Evolutionary conservation across 2,329 filamentous ascomycete genomes (phyloP).

Genomic region (Phialocephala subalpina): DNA sequence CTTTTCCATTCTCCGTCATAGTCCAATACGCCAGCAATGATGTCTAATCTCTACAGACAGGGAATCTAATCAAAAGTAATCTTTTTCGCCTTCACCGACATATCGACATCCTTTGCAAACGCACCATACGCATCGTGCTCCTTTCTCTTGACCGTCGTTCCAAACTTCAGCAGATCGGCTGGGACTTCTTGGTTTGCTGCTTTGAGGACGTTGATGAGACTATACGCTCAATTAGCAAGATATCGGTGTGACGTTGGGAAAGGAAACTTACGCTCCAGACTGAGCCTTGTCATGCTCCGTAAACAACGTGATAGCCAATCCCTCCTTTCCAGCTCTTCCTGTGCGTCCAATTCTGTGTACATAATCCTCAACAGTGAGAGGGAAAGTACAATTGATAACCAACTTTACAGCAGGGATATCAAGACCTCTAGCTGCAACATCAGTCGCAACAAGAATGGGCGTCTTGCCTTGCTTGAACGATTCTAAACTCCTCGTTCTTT

Average conservation of each 20-base stretch:
- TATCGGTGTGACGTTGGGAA: not conserved
- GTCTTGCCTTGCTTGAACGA: constrained; percentile 89
- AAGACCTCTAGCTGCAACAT: constrained; percentile 91
- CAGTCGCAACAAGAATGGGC: constrained; percentile 89
- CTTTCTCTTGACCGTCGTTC: constrained; percentile 99
- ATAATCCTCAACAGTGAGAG: constrained; percentile 93
- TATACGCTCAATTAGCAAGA: constrained; percentile 45
- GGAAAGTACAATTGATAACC: constrained; percentile 77
- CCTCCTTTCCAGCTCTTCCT: constrained; percentile 88
- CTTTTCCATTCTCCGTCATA: not conserved
- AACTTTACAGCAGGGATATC: constrained; percentile 96
- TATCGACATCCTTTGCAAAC: constrained; percentile 91
- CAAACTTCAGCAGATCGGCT: constrained; percentile 91
- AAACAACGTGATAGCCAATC: constrained; percentile 90
- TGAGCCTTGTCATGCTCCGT: constrained; percentile 94
- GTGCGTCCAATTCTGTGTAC: constrained; percentile 97
- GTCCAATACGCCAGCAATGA: not conserved
- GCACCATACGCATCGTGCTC: constrained; percentile 92
- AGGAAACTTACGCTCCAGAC: constrained; percentile 78
- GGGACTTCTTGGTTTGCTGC: constrained; percentile 92
- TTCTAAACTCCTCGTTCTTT: constrained; percentile 85
- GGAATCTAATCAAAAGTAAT: constrained; percentile 79
- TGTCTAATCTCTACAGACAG: not conserved
- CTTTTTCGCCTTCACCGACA: constrained; percentile 86
- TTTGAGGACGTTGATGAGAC: constrained; percentile 92